A percentile compares a stretch with the other conserved stretches of the same genome.
phyloP scores from a whole-genome alignment of 345 rosid species.

The Rhodamnia argentea region DNA sequence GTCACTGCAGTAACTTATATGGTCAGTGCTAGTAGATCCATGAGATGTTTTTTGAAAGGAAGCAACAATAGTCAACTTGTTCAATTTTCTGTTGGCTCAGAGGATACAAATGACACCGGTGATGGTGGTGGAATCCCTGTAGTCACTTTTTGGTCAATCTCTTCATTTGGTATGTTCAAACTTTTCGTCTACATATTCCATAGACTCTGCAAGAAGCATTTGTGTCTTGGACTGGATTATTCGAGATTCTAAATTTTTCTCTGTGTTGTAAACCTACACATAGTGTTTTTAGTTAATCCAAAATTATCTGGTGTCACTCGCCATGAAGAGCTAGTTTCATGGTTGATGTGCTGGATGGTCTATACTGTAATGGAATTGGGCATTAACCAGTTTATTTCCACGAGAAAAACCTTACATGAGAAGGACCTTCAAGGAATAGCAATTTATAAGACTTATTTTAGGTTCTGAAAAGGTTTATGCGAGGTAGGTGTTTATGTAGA shows the following conservation, averaged over 20 bases:
- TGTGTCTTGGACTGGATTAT: background rate
- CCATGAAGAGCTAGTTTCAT: background rate
- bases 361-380: background rate
- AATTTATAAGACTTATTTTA: background rate
- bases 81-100: constrained; percentile 47
- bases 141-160: constrained; percentile 46
- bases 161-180: constrained; percentile 44
- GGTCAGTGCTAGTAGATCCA: constrained; percentile 44
- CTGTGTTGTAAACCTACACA: background rate
- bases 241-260: background rate
- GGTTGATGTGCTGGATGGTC: background rate
- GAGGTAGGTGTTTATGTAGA: background rate
- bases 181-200: background rate
- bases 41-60: constrained; percentile 57
- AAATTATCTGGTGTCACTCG: background rate
- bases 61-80: constrained; percentile 34
- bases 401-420: background rate
- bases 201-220: background rate
- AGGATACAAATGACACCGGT: constrained; percentile 45
- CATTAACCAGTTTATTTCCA: background rate
- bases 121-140: constrained; percentile 74
- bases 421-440: background rate
- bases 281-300: background rate
- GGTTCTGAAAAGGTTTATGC: background rate
- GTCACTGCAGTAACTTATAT: constrained; percentile 46